Conservation (phyloP, 1,139 yeast species). For the Hansenula sp. region DNA sequence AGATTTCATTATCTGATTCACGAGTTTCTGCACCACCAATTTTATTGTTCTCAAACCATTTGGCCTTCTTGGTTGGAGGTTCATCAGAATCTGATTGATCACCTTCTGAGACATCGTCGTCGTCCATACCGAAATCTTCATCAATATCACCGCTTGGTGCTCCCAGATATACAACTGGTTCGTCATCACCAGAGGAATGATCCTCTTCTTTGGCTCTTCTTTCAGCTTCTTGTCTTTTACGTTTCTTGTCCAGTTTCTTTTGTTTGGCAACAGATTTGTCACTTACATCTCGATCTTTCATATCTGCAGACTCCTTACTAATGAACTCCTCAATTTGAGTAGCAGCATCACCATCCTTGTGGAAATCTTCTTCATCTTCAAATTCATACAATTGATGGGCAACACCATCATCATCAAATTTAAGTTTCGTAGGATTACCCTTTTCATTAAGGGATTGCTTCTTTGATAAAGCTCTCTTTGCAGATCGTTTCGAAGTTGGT, state of each 20-base stretch:
- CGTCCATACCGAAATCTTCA: slow-evolving; percentile 17
- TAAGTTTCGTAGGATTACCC: slow-evolving; percentile 73
- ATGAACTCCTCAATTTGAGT: slow-evolving; percentile 68
- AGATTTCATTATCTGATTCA: slow-evolving; percentile 32
- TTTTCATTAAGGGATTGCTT: slow-evolving; percentile 65
- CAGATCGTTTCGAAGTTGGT: slow-evolving; percentile 83
- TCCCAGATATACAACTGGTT: slow-evolving; percentile 18
- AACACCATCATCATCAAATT: slow-evolving; percentile 90
- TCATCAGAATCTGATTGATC: slow-evolving; percentile 39
- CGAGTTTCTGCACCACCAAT: slow-evolving; percentile 29
- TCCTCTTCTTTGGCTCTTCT: slow-evolving; percentile 45
- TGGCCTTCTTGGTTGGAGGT: slow-evolving; percentile 50
- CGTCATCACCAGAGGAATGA: slow-evolving; percentile 26
- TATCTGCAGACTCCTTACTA: slow-evolving; percentile 56
- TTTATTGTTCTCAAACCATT: slow-evolving; percentile 52
- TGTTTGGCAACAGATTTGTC: slow-evolving; percentile 83
- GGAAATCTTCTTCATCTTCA: slow-evolving; percentile 86
- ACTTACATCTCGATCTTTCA: slow-evolving; percentile 67
- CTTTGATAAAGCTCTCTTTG: slow-evolving; percentile 83
- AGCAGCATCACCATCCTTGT: slow-evolving; percentile 67
- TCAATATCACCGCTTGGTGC: slow-evolving; percentile 12
- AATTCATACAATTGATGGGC: slow-evolving; percentile 90
- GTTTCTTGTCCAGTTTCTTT: slow-evolving; percentile 84
- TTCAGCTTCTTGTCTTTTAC: slow-evolving; percentile 81
- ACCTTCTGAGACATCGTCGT: slow-evolving; percentile 26